These are phyloP conservation scores for Candida nemodendra DNA, from an alignment of 805 yeast species.

Conservation along the genomic window DNA sequence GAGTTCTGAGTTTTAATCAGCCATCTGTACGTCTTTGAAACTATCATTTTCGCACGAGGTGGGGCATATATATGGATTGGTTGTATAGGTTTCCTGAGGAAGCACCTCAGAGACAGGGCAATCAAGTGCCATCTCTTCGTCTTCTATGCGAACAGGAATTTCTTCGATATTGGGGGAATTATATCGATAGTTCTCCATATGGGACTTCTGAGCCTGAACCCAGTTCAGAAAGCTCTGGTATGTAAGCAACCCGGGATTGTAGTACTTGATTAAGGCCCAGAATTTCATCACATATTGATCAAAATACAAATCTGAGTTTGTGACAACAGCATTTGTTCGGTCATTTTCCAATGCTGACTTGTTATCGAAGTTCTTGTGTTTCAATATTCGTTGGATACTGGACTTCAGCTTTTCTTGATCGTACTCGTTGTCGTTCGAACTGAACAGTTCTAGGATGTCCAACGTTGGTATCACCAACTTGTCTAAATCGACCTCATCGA, in stretches of 20 bases:
- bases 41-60: no score
- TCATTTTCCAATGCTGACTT: not conserved
- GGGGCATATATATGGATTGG: no score
- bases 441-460: constrained; percentile 5
- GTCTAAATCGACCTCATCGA: constrained; percentile 13
- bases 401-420: constrained; percentile 5
- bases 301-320: constrained; percentile 21
- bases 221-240: constrained; percentile 16
- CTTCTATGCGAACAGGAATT: constrained; percentile 14
- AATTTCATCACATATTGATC: constrained; percentile 19
- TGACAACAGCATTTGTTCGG: constrained; percentile 11
- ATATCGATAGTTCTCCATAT: constrained; percentile 2
- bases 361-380: not conserved
- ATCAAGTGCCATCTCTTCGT: no score
- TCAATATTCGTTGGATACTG: constrained; percentile 8
- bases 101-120: no score
- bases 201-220: constrained; percentile 6
- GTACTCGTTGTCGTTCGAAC: constrained; percentile 3
- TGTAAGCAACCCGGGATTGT: constrained; percentile 23
- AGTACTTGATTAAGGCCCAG: constrained; percentile 26
- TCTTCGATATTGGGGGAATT: constrained; percentile 17
- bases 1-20: no score
- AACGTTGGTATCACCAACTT: constrained; percentile 16
- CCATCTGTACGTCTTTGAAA: not conserved
- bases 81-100: no score